phyloP scores from a whole-genome alignment of 2,329 filamentous ascomycete genomes.

The Ophiostoma ips region DNA sequence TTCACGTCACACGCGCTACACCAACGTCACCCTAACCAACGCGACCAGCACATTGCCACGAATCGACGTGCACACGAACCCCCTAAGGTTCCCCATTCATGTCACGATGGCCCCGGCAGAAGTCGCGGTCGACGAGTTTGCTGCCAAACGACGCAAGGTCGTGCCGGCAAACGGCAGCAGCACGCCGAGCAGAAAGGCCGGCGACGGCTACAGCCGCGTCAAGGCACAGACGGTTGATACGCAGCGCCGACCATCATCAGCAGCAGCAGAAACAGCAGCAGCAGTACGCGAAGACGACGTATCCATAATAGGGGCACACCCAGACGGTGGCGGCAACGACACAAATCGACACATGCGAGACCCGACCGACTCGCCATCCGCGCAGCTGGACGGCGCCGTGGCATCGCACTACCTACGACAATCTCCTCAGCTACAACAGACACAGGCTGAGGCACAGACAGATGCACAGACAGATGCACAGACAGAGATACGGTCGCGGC shows the following conservation, averaged over 20 bases:
- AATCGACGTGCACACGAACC: background rate
- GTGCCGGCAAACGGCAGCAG: background rate
- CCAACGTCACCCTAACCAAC: too few relatives aligned
- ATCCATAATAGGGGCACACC: too few relatives aligned
- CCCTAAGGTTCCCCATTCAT: too few relatives aligned
- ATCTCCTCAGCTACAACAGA: background rate
- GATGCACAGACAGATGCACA: background rate
- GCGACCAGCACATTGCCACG: too few relatives aligned
- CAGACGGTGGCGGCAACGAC: background rate
- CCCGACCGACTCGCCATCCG: constrained; percentile 10
- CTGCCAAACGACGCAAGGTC: constrained; percentile 8
- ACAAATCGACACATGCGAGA: background rate
- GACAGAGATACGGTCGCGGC: background rate
- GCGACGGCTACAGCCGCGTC: background rate
- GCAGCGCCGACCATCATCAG: background rate
- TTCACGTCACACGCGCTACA: too few relatives aligned
- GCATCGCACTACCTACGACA: background rate
- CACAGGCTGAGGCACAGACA: background rate
- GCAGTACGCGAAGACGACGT: too few relatives aligned
- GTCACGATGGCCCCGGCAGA: constrained; percentile 6
- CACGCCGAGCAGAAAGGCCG: background rate
- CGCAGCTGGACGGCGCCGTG: constrained; percentile 11
- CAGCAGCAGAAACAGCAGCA: too few relatives aligned
- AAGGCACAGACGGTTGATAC: background rate
- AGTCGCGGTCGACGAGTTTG: background rate